phyloP scores from a whole-genome alignment of 2,329 filamentous ascomycete genomes.

The Aphanoascus verrucosus region DNA sequence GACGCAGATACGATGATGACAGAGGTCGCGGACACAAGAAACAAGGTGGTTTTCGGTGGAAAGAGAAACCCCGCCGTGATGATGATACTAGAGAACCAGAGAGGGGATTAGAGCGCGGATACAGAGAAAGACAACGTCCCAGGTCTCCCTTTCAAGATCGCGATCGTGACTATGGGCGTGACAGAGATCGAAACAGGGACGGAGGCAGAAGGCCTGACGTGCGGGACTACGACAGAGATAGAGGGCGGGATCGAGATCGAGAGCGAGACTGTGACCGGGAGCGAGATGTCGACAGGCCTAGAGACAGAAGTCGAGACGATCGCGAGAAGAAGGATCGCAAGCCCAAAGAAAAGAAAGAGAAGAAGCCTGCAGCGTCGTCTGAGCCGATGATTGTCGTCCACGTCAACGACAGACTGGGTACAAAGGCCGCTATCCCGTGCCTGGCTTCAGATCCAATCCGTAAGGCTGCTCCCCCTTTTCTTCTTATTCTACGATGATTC shows the following conservation, averaged over 20 bases:
- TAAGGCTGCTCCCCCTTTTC: conserved; percentile 19
- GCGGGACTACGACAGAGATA: conserved; percentile 19
- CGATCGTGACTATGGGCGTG: conserved; percentile 21
- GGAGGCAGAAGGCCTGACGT: conserved; percentile 16
- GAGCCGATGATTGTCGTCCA: conserved; percentile 90
- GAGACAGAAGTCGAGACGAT: conserved; percentile 16
- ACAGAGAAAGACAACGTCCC: conserved; percentile 28
- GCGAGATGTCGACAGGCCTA: conserved; percentile 10
- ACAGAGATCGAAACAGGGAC: conserved; percentile 20
- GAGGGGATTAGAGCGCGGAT: conserved; percentile 44
- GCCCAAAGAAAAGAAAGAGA: conserved; percentile 35
- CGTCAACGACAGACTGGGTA: conserved; percentile 89
- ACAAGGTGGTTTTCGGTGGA: conserved; percentile 38
- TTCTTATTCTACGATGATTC: conserved; percentile 1
- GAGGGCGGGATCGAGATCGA: conserved; percentile 17
- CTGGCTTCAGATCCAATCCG: conserved; percentile 70
- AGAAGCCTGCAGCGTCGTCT: conserved; percentile 29
- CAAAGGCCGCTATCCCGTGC: conserved; percentile 89
- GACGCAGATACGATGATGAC: conserved; percentile 26
- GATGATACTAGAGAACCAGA: conserved; percentile 38
- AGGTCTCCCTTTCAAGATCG: conserved; percentile 21
- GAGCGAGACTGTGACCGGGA: too few species aligned
- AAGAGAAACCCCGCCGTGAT: conserved; percentile 40
- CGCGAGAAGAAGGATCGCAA: conserved; percentile 30
- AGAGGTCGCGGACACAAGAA: conserved; percentile 21